Evolutionary conservation across 2,329 filamentous ascomycete genomes (phyloP), one percentile per base, ranked within the genome.

Genomic region (Volutella citrinella): DNA sequence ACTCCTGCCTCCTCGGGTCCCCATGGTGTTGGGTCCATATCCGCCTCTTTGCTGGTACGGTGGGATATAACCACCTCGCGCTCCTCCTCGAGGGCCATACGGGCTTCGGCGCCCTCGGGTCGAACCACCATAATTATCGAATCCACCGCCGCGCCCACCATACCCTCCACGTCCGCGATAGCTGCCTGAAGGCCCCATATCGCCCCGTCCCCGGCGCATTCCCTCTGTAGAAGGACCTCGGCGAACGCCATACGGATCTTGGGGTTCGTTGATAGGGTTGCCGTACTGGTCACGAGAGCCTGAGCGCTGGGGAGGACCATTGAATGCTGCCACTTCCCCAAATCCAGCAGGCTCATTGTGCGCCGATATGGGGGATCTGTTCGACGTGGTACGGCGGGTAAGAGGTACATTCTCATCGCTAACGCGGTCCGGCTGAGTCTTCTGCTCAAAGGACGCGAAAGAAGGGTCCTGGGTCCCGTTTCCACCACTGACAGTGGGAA

Each of bases 391-490:
- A 31, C 74, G 69, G 7, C 76, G 69, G 13, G 85, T 90, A 38
- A 89, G 64, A 1, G 85, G 85, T 12, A 84, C 75, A 35, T 75
- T 75, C 56, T 89, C 85, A 46, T 89, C 85, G 52, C 76, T 81
- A 44, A 69, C 71, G 37, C 68, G 68, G 36, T 78, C 76, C 19
- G 80, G 74, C 48, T 74, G 76, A 52, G 75, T 76, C 45, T 77
- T 76, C 46, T 77, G 77, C 46, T 88, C 84, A 46, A 80, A 89
- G 1, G 82, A 70, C 5, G 81, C 76, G 57, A 84, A 81, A 5
- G 66, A 50, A 2, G 76, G 71, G 10, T 76, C 46, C 28, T 66
- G 69, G 10, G 71, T 65, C 6, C 64, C 73, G 20, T 78, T 73
- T 24, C 70, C 69, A 27, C 74, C 74, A 54, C 74, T 74, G 15